phyloP scores from a whole-genome alignment of 2,329 filamentous ascomycete genomes.

The Hypomyces perniciosus region DNA sequence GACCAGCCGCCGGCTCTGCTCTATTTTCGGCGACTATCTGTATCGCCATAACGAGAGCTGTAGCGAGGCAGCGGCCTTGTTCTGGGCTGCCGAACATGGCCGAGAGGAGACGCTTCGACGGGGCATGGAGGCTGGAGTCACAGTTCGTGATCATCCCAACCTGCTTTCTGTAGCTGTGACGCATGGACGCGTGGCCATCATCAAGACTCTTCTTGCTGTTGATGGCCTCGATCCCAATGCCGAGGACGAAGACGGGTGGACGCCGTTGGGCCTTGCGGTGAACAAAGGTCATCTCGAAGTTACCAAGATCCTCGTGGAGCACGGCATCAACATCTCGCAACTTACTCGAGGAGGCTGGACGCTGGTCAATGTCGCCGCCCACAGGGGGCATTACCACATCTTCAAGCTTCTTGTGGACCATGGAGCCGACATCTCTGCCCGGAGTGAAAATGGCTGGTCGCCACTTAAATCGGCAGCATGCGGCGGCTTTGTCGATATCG shows the following conservation, averaged over 20 bases:
- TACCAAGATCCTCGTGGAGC: background rate
- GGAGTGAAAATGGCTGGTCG: constrained; percentile 1
- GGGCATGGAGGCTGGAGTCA: constrained; percentile 6
- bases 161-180: constrained; percentile 5
- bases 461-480: constrained; percentile 3
- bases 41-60: constrained; percentile 7
- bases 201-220: constrained; percentile 2
- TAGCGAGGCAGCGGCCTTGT: background rate
- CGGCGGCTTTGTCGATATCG: constrained; percentile 2
- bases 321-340: background rate
- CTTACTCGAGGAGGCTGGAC: constrained; percentile 3
- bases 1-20: constrained; percentile 4
- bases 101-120: background rate
- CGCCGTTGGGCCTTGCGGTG: constrained; percentile 5
- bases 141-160: background rate
- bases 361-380: constrained; percentile 6
- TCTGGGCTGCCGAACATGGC: constrained; percentile 6
- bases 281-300: constrained; percentile 5
- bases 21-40: constrained; percentile 7
- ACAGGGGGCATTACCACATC: background rate
- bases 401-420: constrained; percentile 6
- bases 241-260: constrained; percentile 1
- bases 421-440: constrained; percentile 3
- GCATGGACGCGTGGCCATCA: background rate
- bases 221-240: background rate